A percentile compares a stretch with the other conserved stretches of the same genome.
Conservation (phyloP, 148 eudicot species). For the Camellia sinensis region DNA sequence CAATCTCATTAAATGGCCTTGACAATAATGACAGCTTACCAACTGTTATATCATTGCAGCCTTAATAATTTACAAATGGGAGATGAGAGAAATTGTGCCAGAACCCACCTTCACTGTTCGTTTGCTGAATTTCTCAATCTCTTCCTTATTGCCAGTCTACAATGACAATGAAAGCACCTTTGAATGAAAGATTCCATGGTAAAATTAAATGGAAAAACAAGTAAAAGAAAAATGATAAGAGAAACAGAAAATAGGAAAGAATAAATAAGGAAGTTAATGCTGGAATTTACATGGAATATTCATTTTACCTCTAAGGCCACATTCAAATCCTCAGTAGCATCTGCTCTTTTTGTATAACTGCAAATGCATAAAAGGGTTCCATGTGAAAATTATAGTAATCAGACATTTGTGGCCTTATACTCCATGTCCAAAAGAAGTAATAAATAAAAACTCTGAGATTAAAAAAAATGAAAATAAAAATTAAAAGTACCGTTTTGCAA, state of each 20-base stretch:
- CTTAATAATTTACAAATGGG: not conserved
- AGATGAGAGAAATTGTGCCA: not conserved
- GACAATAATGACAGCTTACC: not conserved
- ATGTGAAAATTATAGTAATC: conserved; percentile 8
- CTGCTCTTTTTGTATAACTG: conserved; percentile 84
- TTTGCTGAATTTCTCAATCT: conserved; percentile 94
- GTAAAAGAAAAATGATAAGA: not conserved
- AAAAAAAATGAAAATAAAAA: not conserved
- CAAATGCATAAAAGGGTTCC: conserved; percentile 26
- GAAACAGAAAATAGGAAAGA: not conserved
- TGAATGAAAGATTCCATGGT: not conserved
- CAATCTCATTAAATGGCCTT: not conserved
- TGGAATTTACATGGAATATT: not conserved
- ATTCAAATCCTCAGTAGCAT: conserved; percentile 83
- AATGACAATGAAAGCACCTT: conserved; percentile 20
- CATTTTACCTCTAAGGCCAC: conserved; percentile 69
- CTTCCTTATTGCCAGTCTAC: conserved; percentile 89
- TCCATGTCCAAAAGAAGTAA: not conserved
- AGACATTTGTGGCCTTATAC: conserved; percentile 4
- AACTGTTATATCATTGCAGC: not conserved
- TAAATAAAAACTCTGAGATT: not conserved
- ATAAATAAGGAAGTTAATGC: conserved; percentile 4
- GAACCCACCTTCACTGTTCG: conserved; percentile 82
- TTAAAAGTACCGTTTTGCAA: conserved; percentile 79
- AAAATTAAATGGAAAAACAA: not conserved